A percentile compares a stretch with the other conserved stretches of the same genome.
Conservation (phyloP, 352 stramenopile genomes). For the Stramenopiles sp. region DNA sequence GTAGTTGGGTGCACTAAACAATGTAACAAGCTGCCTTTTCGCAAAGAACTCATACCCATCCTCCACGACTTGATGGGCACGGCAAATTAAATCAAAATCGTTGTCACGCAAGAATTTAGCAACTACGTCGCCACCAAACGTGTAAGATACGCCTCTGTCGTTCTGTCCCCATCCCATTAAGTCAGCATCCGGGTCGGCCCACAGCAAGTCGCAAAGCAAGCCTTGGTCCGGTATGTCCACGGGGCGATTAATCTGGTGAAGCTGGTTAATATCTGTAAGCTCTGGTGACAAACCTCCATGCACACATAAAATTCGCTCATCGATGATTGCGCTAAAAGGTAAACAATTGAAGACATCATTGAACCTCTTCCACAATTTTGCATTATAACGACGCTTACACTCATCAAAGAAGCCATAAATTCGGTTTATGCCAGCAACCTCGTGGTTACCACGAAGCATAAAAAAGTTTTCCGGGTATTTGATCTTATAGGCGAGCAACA, state of each 20-base stretch:
- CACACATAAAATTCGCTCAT: conserved; percentile 99
- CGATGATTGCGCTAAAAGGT: conserved; percentile 87
- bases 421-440: conserved; percentile 93
- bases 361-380: conserved; percentile 54
- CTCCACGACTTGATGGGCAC: conserved; percentile 90
- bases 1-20: conserved; percentile 98
- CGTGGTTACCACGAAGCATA: conserved; percentile 96
- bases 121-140: conserved; percentile 94
- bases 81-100: conserved; percentile 89
- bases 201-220: conserved; percentile 95
- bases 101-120: conserved; percentile 88
- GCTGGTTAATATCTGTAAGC: conserved; percentile 76
- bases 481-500: conserved; percentile 94
- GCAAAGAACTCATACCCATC: conserved; percentile 83
- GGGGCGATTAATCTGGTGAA: conserved; percentile 89
- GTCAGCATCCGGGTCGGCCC: conserved; percentile 95
- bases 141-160: conserved; percentile 90
- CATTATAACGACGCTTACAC: conserved; percentile 75
- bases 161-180: conserved; percentile 93
- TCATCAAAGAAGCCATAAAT: conserved; percentile 99
- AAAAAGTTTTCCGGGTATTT: conserved; percentile 96
- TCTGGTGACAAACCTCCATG: conserved; percentile 88
- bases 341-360: conserved; percentile 99
- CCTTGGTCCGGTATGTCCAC: conserved; percentile 97
- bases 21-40: conserved; percentile 84